phyloP scores from a whole-genome alignment of 148 eudicot genomes.

The Diospyros kaki region DNA sequence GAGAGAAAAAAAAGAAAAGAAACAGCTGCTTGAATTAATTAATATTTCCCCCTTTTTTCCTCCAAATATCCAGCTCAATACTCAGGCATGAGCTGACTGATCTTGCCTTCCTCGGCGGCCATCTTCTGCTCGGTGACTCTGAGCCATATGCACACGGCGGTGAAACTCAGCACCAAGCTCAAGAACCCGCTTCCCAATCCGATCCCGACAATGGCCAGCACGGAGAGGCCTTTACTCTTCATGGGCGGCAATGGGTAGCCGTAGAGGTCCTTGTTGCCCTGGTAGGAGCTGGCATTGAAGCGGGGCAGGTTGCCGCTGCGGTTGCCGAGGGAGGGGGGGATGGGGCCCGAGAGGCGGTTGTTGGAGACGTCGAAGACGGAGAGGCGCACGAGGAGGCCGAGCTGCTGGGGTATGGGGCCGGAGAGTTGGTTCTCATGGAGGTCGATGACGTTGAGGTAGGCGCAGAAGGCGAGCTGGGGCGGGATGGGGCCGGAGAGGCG shows the following conservation, averaged over 20 bases:
- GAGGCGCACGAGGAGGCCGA: conserved; percentile 37
- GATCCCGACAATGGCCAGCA: conserved; percentile 53
- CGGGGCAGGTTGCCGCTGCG: conserved; percentile 28
- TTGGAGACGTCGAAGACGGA: conserved; percentile 43
- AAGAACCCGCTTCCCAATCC: conserved; percentile 63
- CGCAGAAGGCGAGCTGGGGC: conserved; percentile 35
- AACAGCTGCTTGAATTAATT: neutral
- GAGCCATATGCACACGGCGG: conserved; percentile 63
- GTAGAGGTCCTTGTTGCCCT: conserved; percentile 47
- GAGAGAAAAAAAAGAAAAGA: neutral
- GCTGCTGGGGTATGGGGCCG: conserved; percentile 45
- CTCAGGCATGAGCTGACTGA: conserved; percentile 56
- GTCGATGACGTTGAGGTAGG: conserved; percentile 61
- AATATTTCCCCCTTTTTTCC: neutral
- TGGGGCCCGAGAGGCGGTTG: conserved; percentile 41
- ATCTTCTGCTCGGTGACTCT: conserved; percentile 42
- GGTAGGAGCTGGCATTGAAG: conserved; percentile 49
- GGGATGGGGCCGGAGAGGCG: conserved; percentile 46
- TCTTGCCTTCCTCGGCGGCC: conserved; percentile 47
- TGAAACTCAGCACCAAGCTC: conserved; percentile 54
- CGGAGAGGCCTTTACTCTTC: conserved; percentile 35
- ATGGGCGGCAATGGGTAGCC: conserved; percentile 46
- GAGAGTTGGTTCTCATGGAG: conserved; percentile 33
- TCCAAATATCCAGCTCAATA: conserved; percentile 22
- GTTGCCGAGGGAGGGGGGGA: conserved; percentile 44